These are phyloP conservation scores for Pseudonitzschia multiseries DNA, from an alignment of 108 stramenopile species.

Conservation along the genomic window DNA sequence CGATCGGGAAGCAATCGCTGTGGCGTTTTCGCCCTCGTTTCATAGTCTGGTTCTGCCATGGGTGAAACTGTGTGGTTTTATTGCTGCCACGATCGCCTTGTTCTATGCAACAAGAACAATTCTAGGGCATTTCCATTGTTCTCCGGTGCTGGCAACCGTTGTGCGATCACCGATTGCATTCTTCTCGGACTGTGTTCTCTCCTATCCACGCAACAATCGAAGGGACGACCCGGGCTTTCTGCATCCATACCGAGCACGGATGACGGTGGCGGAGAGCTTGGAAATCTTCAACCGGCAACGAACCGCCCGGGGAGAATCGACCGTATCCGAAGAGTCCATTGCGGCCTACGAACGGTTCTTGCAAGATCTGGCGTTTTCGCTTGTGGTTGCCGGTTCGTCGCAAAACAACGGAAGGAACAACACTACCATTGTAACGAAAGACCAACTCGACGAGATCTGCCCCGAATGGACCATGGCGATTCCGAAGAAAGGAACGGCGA, in stretches of 20 bases:
- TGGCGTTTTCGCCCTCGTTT: too few relatives aligned
- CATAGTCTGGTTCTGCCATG: too few relatives aligned
- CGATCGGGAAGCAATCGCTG: too few relatives aligned
- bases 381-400: neutral
- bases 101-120: neutral
- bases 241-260: neutral
- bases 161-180: too few relatives aligned
- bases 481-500: neutral
- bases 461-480: neutral
- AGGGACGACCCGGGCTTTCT: too few relatives aligned
- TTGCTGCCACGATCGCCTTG: neutral
- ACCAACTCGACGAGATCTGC: conserved; percentile 23
- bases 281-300: conserved; percentile 30
- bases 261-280: conserved; percentile 6
- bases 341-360: conserved; percentile 16
- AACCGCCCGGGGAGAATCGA: conserved; percentile 16
- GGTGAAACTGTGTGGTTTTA: neutral
- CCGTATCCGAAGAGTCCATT: conserved; percentile 24
- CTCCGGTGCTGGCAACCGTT: too few relatives aligned
- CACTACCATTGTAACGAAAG: conserved; percentile 3
- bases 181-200: too few relatives aligned
- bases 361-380: conserved; percentile 17
- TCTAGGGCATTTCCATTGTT: neutral
- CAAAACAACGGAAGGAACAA: neutral
- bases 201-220: too few relatives aligned